These are phyloP conservation scores for Micromonas commoda DNA, from an alignment of 139 green algal species.

Conservation along the genomic window DNA sequence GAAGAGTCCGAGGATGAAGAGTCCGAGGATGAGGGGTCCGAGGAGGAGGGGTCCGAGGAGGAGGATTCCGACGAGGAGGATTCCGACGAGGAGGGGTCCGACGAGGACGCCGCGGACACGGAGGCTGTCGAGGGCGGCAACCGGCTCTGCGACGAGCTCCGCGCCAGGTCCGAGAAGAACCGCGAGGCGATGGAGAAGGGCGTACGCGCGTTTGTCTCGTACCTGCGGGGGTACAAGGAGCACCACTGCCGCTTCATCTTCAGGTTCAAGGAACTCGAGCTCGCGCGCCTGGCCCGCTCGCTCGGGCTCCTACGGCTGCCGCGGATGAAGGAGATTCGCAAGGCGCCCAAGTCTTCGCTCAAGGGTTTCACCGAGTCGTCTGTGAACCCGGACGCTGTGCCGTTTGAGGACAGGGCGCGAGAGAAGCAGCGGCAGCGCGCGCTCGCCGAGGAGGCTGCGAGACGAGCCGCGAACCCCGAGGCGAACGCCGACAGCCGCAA, in stretches of 20 bases:
- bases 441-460: not conserved
- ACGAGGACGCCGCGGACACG: not conserved
- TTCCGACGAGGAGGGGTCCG: not conserved
- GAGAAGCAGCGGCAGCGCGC: slow-evolving; percentile 65
- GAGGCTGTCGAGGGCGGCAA: not conserved
- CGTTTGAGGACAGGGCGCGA: slow-evolving; percentile 69
- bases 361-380: slow-evolving; percentile 39
- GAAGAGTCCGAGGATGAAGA: not conserved
- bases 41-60: not conserved
- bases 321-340: slow-evolving; percentile 75
- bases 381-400: slow-evolving; percentile 59
- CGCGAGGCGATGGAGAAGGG: slow-evolving; percentile 88
- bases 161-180: slow-evolving; percentile 49
- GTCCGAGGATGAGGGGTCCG: not conserved
- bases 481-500: not conserved
- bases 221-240: slow-evolving; percentile 93
- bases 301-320: slow-evolving; percentile 84
- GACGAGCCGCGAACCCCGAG: not conserved
- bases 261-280: slow-evolving; percentile 50
- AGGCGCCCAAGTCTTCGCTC: slow-evolving; percentile 39
- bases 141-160: not conserved
- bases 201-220: slow-evolving; percentile 83
- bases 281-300: slow-evolving; percentile 64
- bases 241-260: slow-evolving; percentile 95
- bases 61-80: not conserved